Evolutionary conservation across 257 asterid species (phyloP).

Genomic region (Solanum lycopersicoides): DNA sequence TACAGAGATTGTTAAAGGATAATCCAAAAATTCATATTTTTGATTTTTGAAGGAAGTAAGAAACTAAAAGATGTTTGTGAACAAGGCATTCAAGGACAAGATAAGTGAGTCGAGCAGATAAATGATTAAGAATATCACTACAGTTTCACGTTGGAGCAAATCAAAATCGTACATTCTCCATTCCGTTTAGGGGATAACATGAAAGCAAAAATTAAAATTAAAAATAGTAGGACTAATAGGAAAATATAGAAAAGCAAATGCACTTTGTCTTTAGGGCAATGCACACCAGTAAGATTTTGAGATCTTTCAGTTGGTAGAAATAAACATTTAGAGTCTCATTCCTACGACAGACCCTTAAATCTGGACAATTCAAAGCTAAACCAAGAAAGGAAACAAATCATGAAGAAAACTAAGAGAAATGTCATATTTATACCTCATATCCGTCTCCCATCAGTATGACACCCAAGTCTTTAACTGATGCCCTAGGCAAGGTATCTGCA

Average conservation of each 20-base stretch:
- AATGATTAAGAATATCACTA: not conserved
- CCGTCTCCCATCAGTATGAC: constrained; percentile 80
- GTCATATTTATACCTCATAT: constrained; percentile 48
- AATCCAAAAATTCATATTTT: not conserved
- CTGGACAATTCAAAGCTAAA: not conserved
- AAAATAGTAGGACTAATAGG: not conserved
- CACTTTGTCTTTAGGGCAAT: not conserved
- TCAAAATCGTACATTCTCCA: not conserved
- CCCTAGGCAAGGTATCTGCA: constrained; percentile 65
- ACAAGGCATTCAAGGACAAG: not conserved
- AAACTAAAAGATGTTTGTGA: not conserved
- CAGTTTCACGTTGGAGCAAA: not conserved
- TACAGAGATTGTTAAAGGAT: not conserved
- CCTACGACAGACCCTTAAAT: not conserved
- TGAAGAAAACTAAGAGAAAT: not conserved
- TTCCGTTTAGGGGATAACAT: not conserved
- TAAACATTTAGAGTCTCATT: not conserved
- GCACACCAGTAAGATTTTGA: not conserved
- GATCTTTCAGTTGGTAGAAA: not conserved
- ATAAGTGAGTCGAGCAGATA: not conserved
- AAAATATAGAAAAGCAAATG: not conserved
- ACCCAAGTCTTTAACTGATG: constrained; percentile 82
- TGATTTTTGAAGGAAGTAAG: not conserved
- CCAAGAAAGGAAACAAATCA: not conserved
- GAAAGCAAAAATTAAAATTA: not conserved